Conservation (phyloP, 106 monocot genomes). For the Apostasia ramifera region DNA sequence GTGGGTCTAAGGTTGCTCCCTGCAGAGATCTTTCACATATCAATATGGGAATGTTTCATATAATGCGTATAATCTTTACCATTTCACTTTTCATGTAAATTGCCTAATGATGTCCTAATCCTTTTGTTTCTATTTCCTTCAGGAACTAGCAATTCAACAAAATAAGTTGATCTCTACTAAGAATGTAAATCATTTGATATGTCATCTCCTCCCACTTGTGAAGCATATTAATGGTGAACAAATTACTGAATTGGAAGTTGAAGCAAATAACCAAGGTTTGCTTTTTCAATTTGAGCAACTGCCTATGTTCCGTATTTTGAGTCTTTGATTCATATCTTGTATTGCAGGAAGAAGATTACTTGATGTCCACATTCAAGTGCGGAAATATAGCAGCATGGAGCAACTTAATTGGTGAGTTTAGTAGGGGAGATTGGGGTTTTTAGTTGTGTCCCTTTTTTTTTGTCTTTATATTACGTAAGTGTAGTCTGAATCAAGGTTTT, state of each 20-base stretch:
- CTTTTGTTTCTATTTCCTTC: neutral
- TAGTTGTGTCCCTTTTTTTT: neutral
- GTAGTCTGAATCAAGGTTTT: neutral
- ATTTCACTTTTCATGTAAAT: neutral
- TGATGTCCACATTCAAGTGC: conserved; percentile 29
- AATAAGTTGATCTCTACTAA: conserved; percentile 14
- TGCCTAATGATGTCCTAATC: neutral
- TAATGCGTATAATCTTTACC: neutral
- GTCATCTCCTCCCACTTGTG: conserved; percentile 33
- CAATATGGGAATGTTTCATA: conserved; percentile 1
- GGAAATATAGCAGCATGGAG: conserved; percentile 18
- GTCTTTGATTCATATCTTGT: conserved; percentile 8
- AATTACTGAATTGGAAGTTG: conserved; percentile 51
- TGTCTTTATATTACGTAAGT: neutral
- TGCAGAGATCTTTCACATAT: conserved; percentile 4
- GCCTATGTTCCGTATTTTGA: neutral
- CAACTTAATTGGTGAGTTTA: conserved; percentile 34
- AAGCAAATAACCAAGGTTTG: conserved; percentile 55
- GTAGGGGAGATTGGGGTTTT: neutral
- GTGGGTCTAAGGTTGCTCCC: neutral
- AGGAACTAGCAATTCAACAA: conserved; percentile 25
- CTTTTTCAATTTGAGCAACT: neutral
- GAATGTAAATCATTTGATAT: conserved; percentile 22
- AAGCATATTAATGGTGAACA: conserved; percentile 32
- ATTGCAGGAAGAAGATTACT: conserved; percentile 35